Percentiles rank a stretch among this genome's conserved stretches.
Evolutionary conservation across 2,329 filamentous ascomycete species (phyloP).

Genomic region (Colletotrichum tanaceti): DNA sequence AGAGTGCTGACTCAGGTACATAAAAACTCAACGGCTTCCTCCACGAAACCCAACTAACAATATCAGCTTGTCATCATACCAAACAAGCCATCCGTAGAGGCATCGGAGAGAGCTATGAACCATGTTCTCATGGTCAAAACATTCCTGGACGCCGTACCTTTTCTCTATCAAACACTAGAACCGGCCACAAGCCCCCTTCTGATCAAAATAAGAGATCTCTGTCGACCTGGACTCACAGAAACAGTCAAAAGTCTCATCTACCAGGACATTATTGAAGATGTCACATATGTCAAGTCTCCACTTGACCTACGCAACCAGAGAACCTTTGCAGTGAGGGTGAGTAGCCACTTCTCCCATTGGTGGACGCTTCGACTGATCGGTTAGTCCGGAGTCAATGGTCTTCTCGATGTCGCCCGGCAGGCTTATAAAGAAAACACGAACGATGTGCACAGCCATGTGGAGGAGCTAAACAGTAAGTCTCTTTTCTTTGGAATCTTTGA

Average conservation of each 20-base stretch:
- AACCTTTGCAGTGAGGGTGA: constrained; percentile 85
- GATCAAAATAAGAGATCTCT: constrained; percentile 75
- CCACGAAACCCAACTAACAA: constrained; percentile 39
- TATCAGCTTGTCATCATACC: constrained; percentile 80
- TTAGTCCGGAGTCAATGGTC: constrained; percentile 81
- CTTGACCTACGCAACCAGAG: constrained; percentile 90
- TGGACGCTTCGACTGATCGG: not conserved
- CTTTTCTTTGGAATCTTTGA: not conserved
- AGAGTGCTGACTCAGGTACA: constrained; percentile 78
- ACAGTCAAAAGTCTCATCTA: constrained; percentile 74
- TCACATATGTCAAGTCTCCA: constrained; percentile 79
- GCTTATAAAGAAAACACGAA: constrained; percentile 90
- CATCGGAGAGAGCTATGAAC: constrained; percentile 85
- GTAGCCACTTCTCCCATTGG: not conserved
- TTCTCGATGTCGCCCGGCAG: constrained; percentile 88
- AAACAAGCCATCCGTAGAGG: constrained; percentile 71
- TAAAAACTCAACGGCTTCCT: accelerated
- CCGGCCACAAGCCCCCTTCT: constrained; percentile 74
- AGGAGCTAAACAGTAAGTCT: constrained; percentile 70
- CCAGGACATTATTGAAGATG: constrained; percentile 81
- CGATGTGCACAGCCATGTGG: constrained; percentile 79
- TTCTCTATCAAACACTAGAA: constrained; percentile 75
- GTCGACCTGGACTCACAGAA: constrained; percentile 70
- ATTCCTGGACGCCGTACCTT: constrained; percentile 76
- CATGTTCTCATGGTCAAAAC: constrained; percentile 88